Base-by-base conservation (phyloP, 495 filamentous ascomycete genomes). In the Penicillium angulare region DNA sequence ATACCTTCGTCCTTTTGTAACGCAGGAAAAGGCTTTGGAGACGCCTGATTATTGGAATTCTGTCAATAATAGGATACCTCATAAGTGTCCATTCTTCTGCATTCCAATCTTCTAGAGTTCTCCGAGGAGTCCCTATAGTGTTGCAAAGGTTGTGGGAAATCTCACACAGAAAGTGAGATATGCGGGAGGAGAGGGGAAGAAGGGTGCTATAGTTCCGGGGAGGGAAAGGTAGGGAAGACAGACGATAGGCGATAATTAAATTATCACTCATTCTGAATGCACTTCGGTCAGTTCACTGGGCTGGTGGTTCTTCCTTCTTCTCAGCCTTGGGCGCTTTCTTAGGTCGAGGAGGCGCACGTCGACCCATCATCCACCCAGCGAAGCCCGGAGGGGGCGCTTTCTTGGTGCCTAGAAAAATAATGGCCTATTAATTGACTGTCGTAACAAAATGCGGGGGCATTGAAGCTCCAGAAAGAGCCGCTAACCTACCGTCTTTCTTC, bases 341-440 rank as follows among this genome's bases (percentile, higher is more conserved):
- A 29, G 41, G 32, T 47, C 52, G 66, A 12, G 59, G 47, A 22
- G 66, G 59, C 20, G 65, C 55, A 39, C 57, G 55, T 7, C 61
- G 55, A 18, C 72, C 72, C 44, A 72, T 62, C 66, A 75, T 68
- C 72, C 72, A 75, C 56, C 60, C 64, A 1, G 72, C 63, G 50
- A 75, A 72, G 15, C 63, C 55, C n/a, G 63, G 58, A 29, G 66
- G 67, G 17, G 67, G 61, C 12, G 52, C 45, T 49, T 69, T 75
- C 47, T 73, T 74, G 13, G 49, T 16, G 7, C 49, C 67, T 68
- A 45, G 12, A 38, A 1, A 50, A 62, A 12, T 31, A 31, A n/a
- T n/a, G n/a, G n/a, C n/a, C n/a, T n/a, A n/a, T n/a, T n/a, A n/a
- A n/a, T n/a, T n/a, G n/a, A n/a, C n/a, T n/a, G n/a, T n/a, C n/a